Base-by-base conservation (phyloP, 164 flowering plant species). In the Kalanchoe fedtschenkoi region DNA sequence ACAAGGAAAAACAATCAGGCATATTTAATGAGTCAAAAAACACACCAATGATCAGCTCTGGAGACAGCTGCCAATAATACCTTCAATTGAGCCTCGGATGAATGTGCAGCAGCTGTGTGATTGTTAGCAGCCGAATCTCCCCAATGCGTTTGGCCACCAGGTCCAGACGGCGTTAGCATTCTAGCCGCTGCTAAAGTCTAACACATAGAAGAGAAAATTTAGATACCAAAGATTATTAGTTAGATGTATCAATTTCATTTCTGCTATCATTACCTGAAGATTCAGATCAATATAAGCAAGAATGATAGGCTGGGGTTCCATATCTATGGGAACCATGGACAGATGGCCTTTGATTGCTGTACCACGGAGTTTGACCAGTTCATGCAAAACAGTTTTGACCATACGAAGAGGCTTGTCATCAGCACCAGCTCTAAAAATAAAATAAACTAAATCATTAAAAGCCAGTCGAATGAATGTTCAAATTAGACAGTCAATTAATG, bases 111-210 rank as follows among this genome's bases (percentile, higher is more conserved):
- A 66, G 91, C 70, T 21, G 92, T 70, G 34, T 96, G 71, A 75
- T 79, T 81, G 67, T 90, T 88, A 19, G 89, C 82, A 19, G 81
- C 72, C 62, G 98, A 83, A 74, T 92, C 96, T 63, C 85, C 87
- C 98, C 98, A 89, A 61, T 90, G 92, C 60, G 87, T 86, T 79
- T 90, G 99, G 41, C 96, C 97, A 67, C 68, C 87, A 38, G 95
- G 82, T 34, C 87, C 97, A 8, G 97, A 72, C 22, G 99, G 87
- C 1, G 99, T 85, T 71, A 95, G 66, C 97, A 95, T 91, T 80
- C 93, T 85, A 54, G 99, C 97, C 1, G 99, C 99, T 64, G 99
- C 99, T 67, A 95, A 78, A 46, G 99, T 95, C 99, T 95, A 82
- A 24, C 32, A 11, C 11, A 39, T 11, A 19, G n/a, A 62, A 35